Evolutionary conservation across 768 basidiomycete genomes (phyloP), one percentile per base, ranked within the genome.

Genomic region (Mycena venus): DNA sequence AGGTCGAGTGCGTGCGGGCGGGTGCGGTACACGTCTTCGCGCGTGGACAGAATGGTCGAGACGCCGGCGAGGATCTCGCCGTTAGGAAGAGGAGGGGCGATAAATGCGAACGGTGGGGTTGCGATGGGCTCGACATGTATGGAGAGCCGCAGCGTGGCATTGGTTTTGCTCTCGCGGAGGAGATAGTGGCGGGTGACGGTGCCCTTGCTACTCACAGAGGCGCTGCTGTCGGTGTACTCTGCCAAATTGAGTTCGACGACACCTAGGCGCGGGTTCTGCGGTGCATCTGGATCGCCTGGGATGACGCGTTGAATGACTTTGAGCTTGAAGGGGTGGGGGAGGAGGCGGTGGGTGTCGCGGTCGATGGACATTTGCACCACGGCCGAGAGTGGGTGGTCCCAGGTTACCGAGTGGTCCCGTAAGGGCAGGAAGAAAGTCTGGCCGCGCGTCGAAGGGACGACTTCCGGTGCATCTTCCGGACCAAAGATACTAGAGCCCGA

Each of bases 11-110:
- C 86, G 34, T 86, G 84, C 10, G 91, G 88, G 36, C 90, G 88
- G 36, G 88, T 85, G 53, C 85, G 85, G 76, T 90, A 89, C 11
- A 88, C 83, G 65, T 91, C 91, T 51, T 87, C 42, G 44, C 71
- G 63, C 10, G 74, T 72, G 36, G 75, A 53, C 34, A 95, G 85
- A 59, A 94, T 85, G 25, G 88, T 90, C 4, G 91, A 85, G 59
- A 95, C 89, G 19, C 92, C 92, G 1, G 88, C 91, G 42, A 94
- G 85, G 67, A 95, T 93, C 79, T 94, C 94, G 72, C 89, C 93
- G 75, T 91, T 91, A 4, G 91, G 91, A 4, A 95, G 87, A 0
- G 93, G 90, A 19, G 94, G 94, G 0, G 93, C 89, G 42, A 85
- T 86, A 78, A 90, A 95, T 36, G 44, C 9, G 9, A 21, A 72